Conservation (phyloP, 164 flowering plant genomes). For the Magnolia kwangsiensis region DNA sequence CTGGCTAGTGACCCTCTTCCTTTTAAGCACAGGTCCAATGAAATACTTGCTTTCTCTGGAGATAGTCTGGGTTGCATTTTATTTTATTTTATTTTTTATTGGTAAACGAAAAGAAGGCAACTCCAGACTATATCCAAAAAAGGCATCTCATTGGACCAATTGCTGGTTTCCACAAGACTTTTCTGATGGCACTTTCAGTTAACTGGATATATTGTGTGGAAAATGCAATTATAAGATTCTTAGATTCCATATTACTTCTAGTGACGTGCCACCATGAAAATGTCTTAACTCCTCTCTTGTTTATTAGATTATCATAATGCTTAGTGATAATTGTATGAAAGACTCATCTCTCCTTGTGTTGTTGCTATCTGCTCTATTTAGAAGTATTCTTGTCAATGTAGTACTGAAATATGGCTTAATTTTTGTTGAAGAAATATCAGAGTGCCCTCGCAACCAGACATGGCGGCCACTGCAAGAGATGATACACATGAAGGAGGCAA, state of each 20-base stretch:
- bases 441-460: conserved; percentile 25
- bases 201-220: background rate
- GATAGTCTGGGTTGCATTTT: too few species aligned
- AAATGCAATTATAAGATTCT: background rate
- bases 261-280: too few species aligned
- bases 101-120: too few species aligned
- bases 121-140: too few species aligned
- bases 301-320: background rate
- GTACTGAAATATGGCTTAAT: background rate
- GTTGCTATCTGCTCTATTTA: background rate
- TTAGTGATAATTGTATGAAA: background rate
- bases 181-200: background rate
- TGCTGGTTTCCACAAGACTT: background rate
- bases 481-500: conserved; percentile 33
- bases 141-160: too few species aligned
- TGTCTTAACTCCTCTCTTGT: background rate
- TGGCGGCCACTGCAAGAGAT: conserved; percentile 32
- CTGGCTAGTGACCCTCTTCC: too few species aligned
- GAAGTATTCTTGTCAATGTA: too few species aligned
- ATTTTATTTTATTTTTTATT: too few species aligned
- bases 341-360: background rate
- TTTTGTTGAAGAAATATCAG: conserved; percentile 45
- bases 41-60: too few species aligned
- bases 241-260: too few species aligned
- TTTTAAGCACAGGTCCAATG: too few species aligned